Evolutionary conservation across 148 eudicot genomes (phyloP), one percentile per base, ranked within the genome.

Genomic region (Arctostaphylos glauca): DNA sequence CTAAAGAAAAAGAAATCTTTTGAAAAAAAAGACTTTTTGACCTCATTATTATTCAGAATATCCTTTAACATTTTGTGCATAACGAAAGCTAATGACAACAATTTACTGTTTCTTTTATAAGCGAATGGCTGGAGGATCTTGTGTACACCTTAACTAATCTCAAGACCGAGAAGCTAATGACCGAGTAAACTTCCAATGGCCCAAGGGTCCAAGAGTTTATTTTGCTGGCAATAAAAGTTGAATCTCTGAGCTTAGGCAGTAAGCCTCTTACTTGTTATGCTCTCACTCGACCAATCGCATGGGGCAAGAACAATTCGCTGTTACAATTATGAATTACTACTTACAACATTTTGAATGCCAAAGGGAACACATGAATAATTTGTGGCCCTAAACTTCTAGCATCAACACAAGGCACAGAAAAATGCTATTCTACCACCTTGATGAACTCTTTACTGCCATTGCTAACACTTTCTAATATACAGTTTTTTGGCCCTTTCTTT

Each of bases 401-500:
- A 16, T 70, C 76, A 44, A 18, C 5, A 44, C 19, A n/a, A n/a
- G 50, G 19, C 16, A 47, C 54, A 19, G 14, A 44, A 19, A 50
- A 73, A 47, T 19, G 53, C 54, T 73, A 47, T 50, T 54, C 64
- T 77, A 77, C 15, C 41, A 23, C 18, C 80, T 77, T 77, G 25
- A 77, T 77, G 68, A 78, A 56, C 38, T 66, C 75, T 80, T 31
- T 31, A 5, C 18, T 67, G 75, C 82, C 82, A 48, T 44, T 67
- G 50, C 5, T 19, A 80, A 5, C 53, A 48, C 10, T 13, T 18
- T 16, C 71, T 60, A 60, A 48, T 79, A 31, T 50, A 67, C 82
- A 50, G 14, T 5, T 21, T 64, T 64, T 49, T 13, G 2, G 43
- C 72, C 38, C 38, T 46, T 23, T 80, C 49, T 49, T 64, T 48